Evolutionary conservation across 225 moss, liverwort and hornwort genomes (phyloP).

Genomic region (Pleurozium schreberi): DNA sequence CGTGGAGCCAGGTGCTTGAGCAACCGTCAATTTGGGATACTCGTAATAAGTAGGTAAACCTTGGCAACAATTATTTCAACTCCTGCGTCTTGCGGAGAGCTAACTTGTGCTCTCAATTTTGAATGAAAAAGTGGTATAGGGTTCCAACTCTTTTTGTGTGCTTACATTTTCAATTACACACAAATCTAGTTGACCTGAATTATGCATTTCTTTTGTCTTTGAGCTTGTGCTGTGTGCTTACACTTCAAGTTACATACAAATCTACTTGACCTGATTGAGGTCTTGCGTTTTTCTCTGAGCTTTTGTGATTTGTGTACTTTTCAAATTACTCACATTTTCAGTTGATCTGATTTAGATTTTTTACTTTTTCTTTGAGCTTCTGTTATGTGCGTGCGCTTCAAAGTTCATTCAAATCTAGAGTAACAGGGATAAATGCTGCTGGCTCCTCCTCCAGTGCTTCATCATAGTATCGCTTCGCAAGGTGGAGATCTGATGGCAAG

Average conservation of each 20-base stretch:
- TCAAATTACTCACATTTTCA: background rate
- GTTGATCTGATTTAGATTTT: background rate
- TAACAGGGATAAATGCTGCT: slow-evolving; percentile 72
- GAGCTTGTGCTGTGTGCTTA: background rate
- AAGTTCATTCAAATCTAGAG: background rate
- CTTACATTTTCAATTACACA: background rate
- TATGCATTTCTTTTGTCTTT: background rate
- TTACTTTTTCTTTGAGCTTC: background rate
- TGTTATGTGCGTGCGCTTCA: background rate
- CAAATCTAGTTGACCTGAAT: background rate
- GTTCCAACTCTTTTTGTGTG: background rate
- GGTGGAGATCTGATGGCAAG: slow-evolving; percentile 81
- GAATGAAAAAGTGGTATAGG: background rate
- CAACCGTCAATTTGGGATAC: slow-evolving; percentile 24
- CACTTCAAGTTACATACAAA: background rate
- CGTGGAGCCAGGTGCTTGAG: slow-evolving; percentile 70
- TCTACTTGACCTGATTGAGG: background rate
- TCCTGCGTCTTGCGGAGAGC: background rate
- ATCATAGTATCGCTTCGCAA: slow-evolving; percentile 95
- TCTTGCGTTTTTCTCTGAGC: background rate
- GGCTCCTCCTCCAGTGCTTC: slow-evolving; percentile 76
- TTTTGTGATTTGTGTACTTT: background rate
- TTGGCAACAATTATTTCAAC: background rate
- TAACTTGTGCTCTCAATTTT: background rate
- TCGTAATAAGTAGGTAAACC: slow-evolving; percentile 16